Percentiles rank a stretch among this genome's conserved stretches.
phyloP scores from a whole-genome alignment of 148 eudicot species.

The Dianthus caryophyllus region DNA sequence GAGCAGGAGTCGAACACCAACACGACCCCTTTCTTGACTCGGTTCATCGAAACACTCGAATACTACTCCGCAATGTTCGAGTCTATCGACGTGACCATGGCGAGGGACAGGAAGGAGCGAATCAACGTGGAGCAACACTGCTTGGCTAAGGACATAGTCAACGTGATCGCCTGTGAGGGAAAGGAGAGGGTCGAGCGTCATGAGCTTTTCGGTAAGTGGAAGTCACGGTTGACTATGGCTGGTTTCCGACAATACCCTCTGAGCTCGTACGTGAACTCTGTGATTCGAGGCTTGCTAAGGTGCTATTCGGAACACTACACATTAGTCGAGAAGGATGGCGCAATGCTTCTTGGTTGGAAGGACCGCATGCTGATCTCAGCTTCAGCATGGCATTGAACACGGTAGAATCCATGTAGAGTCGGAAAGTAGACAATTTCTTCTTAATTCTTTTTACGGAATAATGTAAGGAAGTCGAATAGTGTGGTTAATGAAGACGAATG shows the following conservation, averaged over 20 bases:
- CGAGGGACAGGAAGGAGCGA: slow-evolving; percentile 61
- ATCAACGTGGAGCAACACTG: slow-evolving; percentile 80
- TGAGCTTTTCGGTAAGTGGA: slow-evolving; percentile 90
- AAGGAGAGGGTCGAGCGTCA: slow-evolving; percentile 81
- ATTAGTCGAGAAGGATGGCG: slow-evolving; percentile 77
- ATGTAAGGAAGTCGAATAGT: neutral
- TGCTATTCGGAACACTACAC: slow-evolving; percentile 72
- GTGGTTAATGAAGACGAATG: neutral
- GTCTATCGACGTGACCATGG: slow-evolving; percentile 68
- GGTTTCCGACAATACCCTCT: slow-evolving; percentile 65
- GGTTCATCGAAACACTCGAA: slow-evolving; percentile 64
- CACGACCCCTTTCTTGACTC: slow-evolving; percentile 65
- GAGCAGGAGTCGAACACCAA: slow-evolving; percentile 97
- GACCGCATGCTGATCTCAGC: slow-evolving; percentile 73
- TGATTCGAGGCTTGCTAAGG: slow-evolving; percentile 52
- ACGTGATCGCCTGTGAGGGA: slow-evolving; percentile 86
- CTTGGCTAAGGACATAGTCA: slow-evolving; percentile 81
- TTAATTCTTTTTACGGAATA: slow-evolving; percentile 10
- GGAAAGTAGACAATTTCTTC: neutral
- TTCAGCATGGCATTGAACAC: slow-evolving; percentile 77
- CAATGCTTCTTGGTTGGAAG: slow-evolving; percentile 86
- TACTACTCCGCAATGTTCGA: slow-evolving; percentile 91
- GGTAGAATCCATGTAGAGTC: neutral
- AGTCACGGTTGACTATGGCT: slow-evolving; percentile 84
- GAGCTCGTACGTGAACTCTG: slow-evolving; percentile 77